Conservation (phyloP, 495 filamentous ascomycete species). For the Penicillium subrubescens region DNA sequence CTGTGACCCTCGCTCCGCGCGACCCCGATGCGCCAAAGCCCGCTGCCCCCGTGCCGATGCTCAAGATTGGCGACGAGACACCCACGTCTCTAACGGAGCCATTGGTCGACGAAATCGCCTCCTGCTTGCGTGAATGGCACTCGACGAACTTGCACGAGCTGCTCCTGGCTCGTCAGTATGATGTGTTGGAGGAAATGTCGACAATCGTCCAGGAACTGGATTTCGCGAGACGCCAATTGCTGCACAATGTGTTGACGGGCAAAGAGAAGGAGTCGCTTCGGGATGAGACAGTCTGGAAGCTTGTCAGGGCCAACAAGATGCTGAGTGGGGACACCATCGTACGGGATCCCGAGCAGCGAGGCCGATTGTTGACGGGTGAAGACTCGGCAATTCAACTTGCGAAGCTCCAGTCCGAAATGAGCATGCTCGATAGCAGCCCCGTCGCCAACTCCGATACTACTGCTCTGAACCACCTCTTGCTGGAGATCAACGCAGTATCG, state of each 20-base stretch:
- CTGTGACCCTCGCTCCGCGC: conserved; percentile 38
- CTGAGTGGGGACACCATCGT: conserved; percentile 92
- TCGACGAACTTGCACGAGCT: conserved; percentile 94
- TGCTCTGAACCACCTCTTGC: conserved; percentile 78
- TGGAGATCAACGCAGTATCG: conserved; percentile 79
- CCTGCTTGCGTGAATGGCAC: conserved; percentile 96
- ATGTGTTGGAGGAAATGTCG: conserved; percentile 77
- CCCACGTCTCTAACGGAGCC: conserved; percentile 86
- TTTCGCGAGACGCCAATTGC: conserved; percentile 79
- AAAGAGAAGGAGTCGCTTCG: conserved; percentile 76
- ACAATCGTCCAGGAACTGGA: conserved; percentile 78
- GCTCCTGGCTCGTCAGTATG: conserved; percentile 80
- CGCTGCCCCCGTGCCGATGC: conserved; percentile 90
- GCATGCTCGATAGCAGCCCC: conserved; percentile 80
- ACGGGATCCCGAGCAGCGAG: conserved; percentile 78
- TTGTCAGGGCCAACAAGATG: conserved; percentile 91
- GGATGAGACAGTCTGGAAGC: conserved; percentile 89
- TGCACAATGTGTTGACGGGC: conserved; percentile 88
- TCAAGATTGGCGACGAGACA: conserved; percentile 96
- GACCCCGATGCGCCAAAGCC: conserved; percentile 69
- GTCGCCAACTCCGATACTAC: conserved; percentile 64
- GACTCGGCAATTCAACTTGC: conserved; percentile 93
- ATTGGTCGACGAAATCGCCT: conserved; percentile 95
- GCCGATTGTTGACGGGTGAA: conserved; percentile 83
- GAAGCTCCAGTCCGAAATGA: conserved; percentile 92